These are phyloP conservation scores for Scytalidium sp. DNA, from an alignment of 2,329 filamentous ascomycete genomes.

Conservation along the genomic window DNA sequence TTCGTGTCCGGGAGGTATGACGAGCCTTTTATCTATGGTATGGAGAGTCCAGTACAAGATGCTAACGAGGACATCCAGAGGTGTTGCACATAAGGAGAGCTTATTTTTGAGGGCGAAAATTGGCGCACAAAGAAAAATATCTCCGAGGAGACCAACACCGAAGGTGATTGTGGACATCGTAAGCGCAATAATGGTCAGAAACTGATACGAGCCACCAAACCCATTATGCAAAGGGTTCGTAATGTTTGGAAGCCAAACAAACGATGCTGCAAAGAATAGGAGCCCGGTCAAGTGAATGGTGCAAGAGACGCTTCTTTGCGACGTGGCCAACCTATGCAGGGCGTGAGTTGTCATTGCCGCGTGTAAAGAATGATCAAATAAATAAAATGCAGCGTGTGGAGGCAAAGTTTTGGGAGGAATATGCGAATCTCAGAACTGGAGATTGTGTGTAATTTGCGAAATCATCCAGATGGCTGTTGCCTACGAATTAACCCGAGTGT, in stretches of 20 bases:
- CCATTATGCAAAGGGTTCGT: constrained; percentile 31
- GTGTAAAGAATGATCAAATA: no score
- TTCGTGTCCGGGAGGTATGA: constrained; percentile 49
- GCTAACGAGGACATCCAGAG: constrained; percentile 65
- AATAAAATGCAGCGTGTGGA: no score
- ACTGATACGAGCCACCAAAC: constrained; percentile 66
- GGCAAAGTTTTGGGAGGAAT: no score
- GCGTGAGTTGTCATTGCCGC: background rate
- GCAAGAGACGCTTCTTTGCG: background rate
- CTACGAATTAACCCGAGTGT: no score
- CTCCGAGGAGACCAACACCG: constrained; percentile 54
- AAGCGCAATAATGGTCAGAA: constrained; percentile 69
- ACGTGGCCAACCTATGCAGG: background rate
- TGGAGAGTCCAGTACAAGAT: constrained; percentile 68
- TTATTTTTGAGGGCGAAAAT: constrained; percentile 64
- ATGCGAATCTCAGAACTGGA: no score
- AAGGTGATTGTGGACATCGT: constrained; percentile 57
- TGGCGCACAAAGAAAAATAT: constrained; percentile 49
- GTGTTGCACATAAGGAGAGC: constrained; percentile 59
- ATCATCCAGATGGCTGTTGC: no score
- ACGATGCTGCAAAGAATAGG: background rate
- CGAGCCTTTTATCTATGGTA: constrained; percentile 44
- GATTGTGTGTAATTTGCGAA: no score
- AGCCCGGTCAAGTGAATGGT: background rate
- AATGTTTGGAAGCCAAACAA: constrained; percentile 1